A percentile compares a stretch with the other conserved stretches of the same genome.
Conservation (phyloP, 129 eudicot species). For the Flaveria trinervia region DNA sequence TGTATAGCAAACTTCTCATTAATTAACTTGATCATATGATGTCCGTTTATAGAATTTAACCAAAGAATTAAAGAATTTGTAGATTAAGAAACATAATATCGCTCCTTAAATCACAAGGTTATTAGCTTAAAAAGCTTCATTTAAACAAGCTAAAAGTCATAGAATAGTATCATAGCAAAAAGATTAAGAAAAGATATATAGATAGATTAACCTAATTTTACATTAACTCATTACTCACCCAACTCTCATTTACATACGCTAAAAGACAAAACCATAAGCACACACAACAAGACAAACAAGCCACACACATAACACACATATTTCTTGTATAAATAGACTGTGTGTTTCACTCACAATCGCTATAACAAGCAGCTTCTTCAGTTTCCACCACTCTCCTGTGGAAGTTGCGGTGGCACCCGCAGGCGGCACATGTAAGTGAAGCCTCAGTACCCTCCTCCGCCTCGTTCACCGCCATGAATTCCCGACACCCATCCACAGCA, state of each 20-base stretch:
- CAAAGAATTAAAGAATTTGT: background rate
- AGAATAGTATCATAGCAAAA: conserved; percentile 3
- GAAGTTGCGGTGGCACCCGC: conserved; percentile 89
- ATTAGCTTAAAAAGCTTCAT: background rate
- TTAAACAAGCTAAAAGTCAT: conserved; percentile 18
- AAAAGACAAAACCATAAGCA: conserved; percentile 41
- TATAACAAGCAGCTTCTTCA: conserved; percentile 49
- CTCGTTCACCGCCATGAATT: conserved; percentile 56
- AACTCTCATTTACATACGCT: conserved; percentile 40
- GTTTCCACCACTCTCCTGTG: conserved; percentile 66
- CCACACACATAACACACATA: conserved; percentile 31
- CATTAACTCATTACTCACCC: conserved; percentile 31
- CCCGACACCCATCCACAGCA: conserved; percentile 87
- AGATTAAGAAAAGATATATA: conserved; percentile 12
- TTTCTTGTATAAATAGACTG: conserved; percentile 36
- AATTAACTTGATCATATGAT: background rate
- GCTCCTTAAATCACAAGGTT: background rate
- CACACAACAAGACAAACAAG: conserved; percentile 34
- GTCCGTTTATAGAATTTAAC: background rate
- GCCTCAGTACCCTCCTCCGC: conserved; percentile 45
- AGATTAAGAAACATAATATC: background rate
- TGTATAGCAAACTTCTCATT: too few relatives aligned
- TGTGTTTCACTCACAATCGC: conserved; percentile 36
- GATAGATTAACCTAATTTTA: conserved; percentile 34
- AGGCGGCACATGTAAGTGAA: conserved; percentile 78